phyloP scores from a whole-genome alignment of 176 grass and related monocot genomes.

The Guadua angustifolia region DNA sequence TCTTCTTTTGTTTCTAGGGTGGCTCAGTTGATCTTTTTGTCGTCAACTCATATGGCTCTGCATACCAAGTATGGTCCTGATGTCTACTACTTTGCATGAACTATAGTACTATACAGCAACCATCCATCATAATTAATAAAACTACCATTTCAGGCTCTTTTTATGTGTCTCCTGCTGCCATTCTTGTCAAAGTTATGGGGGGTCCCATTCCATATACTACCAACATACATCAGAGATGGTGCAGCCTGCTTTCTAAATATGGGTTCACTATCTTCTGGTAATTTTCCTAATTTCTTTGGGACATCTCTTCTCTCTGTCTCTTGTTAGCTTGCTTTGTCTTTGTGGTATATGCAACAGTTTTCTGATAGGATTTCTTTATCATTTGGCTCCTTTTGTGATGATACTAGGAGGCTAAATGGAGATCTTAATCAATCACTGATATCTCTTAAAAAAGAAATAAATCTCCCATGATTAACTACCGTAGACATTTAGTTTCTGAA shows the following conservation, averaged over 20 bases:
- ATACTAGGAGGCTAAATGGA: background rate
- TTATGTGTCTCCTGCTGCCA: constrained; percentile 85
- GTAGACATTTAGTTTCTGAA: background rate
- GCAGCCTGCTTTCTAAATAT: constrained; percentile 92
- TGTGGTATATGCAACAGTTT: background rate
- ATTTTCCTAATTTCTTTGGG: background rate
- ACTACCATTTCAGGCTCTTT: constrained; percentile 72
- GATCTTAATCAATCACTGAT: background rate
- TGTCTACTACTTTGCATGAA: constrained; percentile 30
- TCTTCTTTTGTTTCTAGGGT: constrained; percentile 58
- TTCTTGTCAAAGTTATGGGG: constrained; percentile 98
- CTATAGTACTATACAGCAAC: constrained; percentile 26
- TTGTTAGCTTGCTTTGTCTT: background rate
- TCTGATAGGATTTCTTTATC: background rate
- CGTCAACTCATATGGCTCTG: constrained; percentile 95
- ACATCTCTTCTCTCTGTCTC: background rate
- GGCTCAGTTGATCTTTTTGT: constrained; percentile 96
- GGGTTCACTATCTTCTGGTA: constrained; percentile 81
- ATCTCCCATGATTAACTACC: background rate
- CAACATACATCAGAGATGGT: constrained; percentile 89
- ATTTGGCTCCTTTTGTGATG: background rate
- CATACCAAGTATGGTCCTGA: constrained; percentile 68
- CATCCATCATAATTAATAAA: constrained; percentile 31
- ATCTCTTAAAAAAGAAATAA: background rate
- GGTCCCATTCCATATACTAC: constrained; percentile 79